Percentiles rank a stretch among this genome's conserved stretches.
Evolutionary conservation across 2,329 filamentous ascomycete genomes (phyloP).

Genomic region (Sporothrix brunneoviolacea): DNA sequence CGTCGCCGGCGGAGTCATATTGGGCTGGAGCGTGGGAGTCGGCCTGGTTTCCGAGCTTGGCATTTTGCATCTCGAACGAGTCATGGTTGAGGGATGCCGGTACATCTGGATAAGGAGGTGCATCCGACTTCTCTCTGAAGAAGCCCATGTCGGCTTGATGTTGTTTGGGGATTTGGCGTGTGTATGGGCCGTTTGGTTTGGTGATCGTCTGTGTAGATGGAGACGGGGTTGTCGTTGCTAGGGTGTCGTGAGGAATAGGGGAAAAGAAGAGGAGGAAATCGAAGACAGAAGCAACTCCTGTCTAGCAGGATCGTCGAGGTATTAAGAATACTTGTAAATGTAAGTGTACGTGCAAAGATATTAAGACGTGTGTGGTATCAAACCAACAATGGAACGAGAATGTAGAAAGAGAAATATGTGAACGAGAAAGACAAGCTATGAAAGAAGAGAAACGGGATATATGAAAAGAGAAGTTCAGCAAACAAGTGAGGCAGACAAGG

Average conservation of each 20-base stretch:
- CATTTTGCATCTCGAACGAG: slow-evolving; percentile 29
- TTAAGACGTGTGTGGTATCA: background rate
- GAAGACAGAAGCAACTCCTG: background rate
- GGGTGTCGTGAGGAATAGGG: background rate
- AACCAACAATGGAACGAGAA: background rate
- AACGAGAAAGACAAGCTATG: background rate
- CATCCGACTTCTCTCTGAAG: slow-evolving; percentile 20
- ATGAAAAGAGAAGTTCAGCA: background rate
- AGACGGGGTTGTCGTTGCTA: too few relatives aligned
- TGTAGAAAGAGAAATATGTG: background rate
- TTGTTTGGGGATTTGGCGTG: background rate
- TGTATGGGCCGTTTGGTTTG: background rate
- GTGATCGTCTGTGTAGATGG: too few relatives aligned
- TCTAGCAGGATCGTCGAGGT: too few relatives aligned
- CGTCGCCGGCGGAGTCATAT: slow-evolving; percentile 55
- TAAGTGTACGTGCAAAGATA: too few relatives aligned
- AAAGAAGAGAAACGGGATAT: background rate
- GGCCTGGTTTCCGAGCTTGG: slow-evolving; percentile 29
- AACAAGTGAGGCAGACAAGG: background rate
- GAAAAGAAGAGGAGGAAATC: slow-evolving; percentile 5
- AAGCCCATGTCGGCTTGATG: slow-evolving; percentile 22
- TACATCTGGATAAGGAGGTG: slow-evolving; percentile 24
- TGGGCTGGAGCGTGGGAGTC: slow-evolving; percentile 24
- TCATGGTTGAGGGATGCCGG: slow-evolving; percentile 26
- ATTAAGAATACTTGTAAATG: background rate